These are phyloP conservation scores for Talaromyces sp. DNA, from an alignment of 2,329 filamentous ascomycete species.

Conservation along the genomic window DNA sequence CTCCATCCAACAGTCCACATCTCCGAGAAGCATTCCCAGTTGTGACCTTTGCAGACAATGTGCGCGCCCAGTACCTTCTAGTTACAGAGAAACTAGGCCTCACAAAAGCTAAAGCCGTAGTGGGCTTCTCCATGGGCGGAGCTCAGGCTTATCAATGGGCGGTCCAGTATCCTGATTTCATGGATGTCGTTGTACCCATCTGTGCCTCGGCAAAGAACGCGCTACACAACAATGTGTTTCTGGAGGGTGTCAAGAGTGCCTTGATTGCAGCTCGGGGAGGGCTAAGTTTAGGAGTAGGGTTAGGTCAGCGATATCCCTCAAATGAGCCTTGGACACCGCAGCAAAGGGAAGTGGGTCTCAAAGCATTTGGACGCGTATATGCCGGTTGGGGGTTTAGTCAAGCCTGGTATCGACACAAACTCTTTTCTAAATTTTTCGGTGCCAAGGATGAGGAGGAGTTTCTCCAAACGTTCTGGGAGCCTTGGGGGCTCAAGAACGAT, in stretches of 20 bases:
- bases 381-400: conserved; percentile 78
- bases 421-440: conserved; percentile 64
- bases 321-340: conserved; percentile 50
- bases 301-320: conserved; percentile 47
- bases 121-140: conserved; percentile 71
- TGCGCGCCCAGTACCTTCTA: conserved; percentile 63
- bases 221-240: conserved; percentile 65
- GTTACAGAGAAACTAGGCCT: conserved; percentile 63
- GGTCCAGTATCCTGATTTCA: conserved; percentile 61
- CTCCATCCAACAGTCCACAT: conserved; percentile 59
- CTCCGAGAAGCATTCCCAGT: conserved; percentile 52
- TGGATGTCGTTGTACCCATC: conserved; percentile 64
- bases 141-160: conserved; percentile 65
- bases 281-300: conserved; percentile 46
- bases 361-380: conserved; percentile 71
- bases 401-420: conserved; percentile 68
- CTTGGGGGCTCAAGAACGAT: conserved; percentile 59
- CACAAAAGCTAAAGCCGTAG: conserved; percentile 58
- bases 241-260: conserved; percentile 62
- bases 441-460: conserved; percentile 70
- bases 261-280: conserved; percentile 56
- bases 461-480: conserved; percentile 72
- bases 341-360: conserved; percentile 58
- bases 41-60: conserved; percentile 66
- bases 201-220: conserved; percentile 64